Conservation (phyloP, 2,329 filamentous ascomycete species). For the Colletotrichum brevisporum region DNA sequence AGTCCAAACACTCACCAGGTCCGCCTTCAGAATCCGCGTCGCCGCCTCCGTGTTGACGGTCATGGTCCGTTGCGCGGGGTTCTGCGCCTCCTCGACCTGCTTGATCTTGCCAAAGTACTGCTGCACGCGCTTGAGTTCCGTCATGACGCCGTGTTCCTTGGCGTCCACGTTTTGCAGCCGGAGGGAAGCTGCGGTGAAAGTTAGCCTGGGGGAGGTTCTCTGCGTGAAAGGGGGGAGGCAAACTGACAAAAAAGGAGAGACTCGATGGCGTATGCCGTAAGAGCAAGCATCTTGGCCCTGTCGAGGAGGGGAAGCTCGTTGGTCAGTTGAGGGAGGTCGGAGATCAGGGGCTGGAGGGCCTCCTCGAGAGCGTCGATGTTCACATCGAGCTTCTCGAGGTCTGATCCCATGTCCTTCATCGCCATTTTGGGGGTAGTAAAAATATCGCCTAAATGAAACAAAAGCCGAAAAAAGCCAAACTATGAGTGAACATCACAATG, state of each 20-base stretch:
- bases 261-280: constrained; percentile 90
- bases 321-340: constrained; percentile 75
- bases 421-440: constrained; percentile 49
- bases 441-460: not conserved
- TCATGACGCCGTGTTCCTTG: constrained; percentile 87
- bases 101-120: constrained; percentile 97
- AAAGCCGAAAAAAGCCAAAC: not conserved
- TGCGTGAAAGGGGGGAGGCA: no score
- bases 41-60: constrained; percentile 83
- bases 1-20: constrained; percentile 69
- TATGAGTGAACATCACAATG: not conserved
- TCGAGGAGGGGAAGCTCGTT: constrained; percentile 91
- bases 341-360: constrained; percentile 80
- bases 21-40: constrained; percentile 84
- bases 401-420: constrained; percentile 71
- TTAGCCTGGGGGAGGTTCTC: not conserved
- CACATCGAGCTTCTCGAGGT: constrained; percentile 81
- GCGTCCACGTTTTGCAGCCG: constrained; percentile 84
- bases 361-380: constrained; percentile 86
- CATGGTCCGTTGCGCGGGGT: constrained; percentile 65
- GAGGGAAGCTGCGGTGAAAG: constrained; percentile 72
- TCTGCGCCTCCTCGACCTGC: constrained; percentile 71
- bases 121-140: constrained; percentile 87
- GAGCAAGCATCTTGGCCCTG: constrained; percentile 93
- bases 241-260: constrained; percentile 86